phyloP scores from a whole-genome alignment of 495 filamentous ascomycete genomes.

The Daldinia childiae region DNA sequence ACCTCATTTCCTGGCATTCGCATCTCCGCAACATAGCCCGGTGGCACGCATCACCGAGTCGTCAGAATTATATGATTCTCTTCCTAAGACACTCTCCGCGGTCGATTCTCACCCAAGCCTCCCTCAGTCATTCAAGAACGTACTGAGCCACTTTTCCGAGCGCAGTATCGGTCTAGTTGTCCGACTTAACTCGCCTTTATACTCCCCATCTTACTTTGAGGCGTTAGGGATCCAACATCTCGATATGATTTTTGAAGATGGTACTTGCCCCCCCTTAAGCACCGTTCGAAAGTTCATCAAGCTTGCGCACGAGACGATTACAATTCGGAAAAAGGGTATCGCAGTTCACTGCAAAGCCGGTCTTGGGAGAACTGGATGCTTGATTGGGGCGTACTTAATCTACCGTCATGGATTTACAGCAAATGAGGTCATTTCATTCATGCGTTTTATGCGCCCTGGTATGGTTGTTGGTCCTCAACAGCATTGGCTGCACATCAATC shows the following conservation, averaged over 20 bases:
- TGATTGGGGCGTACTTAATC: conserved; percentile 97
- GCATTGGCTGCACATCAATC: conserved; percentile 98
- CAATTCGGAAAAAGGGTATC: conserved; percentile 82
- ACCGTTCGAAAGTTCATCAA: conserved; percentile 93
- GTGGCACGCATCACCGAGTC: conserved; percentile 72
- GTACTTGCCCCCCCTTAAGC: conserved; percentile 87
- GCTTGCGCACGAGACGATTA: conserved; percentile 94
- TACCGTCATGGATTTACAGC: conserved; percentile 98
- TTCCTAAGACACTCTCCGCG: conserved; percentile 74
- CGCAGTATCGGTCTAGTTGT: conserved; percentile 93
- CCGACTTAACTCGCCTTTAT: conserved; percentile 93
- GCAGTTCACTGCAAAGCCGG: conserved; percentile 99
- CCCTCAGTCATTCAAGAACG: conserved; percentile 90
- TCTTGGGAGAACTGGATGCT: conserved; percentile 92
- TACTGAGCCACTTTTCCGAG: conserved; percentile 84
- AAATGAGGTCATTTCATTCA: conserved; percentile 97
- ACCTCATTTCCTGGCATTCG: conserved; percentile 93
- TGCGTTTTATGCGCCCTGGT: conserved; percentile 99
- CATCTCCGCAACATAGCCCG: conserved; percentile 87
- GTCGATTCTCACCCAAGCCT: conserved; percentile 71
- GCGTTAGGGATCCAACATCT: conserved; percentile 93
- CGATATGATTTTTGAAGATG: conserved; percentile 99
- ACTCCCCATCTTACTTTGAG: conserved; percentile 94
- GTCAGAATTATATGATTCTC: conserved; percentile 73
- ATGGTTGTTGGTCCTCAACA: conserved; percentile 99